Evolutionary conservation across 1,284 basidiomycete genomes (phyloP).

Genomic region (Sporisorium sorghi): DNA sequence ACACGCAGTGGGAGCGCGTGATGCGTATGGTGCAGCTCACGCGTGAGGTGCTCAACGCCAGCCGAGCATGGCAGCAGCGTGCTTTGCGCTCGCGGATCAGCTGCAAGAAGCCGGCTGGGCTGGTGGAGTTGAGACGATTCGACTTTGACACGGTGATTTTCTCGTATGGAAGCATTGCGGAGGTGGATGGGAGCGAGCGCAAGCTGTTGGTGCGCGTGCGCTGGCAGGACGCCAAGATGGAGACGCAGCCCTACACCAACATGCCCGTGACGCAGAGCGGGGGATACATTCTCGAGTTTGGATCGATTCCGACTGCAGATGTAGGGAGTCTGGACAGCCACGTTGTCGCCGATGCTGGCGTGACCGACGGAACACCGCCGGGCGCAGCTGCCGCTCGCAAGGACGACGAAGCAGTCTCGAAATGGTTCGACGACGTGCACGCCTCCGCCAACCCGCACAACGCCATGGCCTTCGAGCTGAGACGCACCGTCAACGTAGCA

Average conservation of each 20-base stretch:
- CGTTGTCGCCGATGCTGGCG: neutral
- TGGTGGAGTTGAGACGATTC: slow-evolving; percentile 31
- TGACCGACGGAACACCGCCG: slow-evolving; percentile 60
- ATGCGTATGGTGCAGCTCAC: slow-evolving; percentile 92
- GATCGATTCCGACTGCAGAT: slow-evolving; percentile 22
- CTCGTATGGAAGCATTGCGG: slow-evolving; percentile 73
- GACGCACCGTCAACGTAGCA: slow-evolving; percentile 62
- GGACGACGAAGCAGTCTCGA: slow-evolving; percentile 79
- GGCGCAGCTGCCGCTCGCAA: neutral
- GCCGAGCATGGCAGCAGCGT: slow-evolving; percentile 44
- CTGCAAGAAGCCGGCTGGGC: slow-evolving; percentile 34
- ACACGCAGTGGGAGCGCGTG: slow-evolving; percentile 89
- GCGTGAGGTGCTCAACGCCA: slow-evolving; percentile 74
- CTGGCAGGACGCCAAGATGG: slow-evolving; percentile 48
- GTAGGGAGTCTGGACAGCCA: slow-evolving; percentile 4
- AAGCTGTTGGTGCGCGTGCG: slow-evolving; percentile 43
- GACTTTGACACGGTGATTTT: slow-evolving; percentile 28
- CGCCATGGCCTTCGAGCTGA: slow-evolving; percentile 40
- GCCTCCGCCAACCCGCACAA: slow-evolving; percentile 66
- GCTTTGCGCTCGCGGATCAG: slow-evolving; percentile 28
- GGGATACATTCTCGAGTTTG: slow-evolving; percentile 50
- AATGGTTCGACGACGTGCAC: slow-evolving; percentile 77
- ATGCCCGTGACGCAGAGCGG: slow-evolving; percentile 28
- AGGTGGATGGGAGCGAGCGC: slow-evolving; percentile 11
- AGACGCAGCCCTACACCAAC: slow-evolving; percentile 20